phyloP scores from a whole-genome alignment of 2,329 filamentous ascomycete genomes.

The Ascochyta koolunga region DNA sequence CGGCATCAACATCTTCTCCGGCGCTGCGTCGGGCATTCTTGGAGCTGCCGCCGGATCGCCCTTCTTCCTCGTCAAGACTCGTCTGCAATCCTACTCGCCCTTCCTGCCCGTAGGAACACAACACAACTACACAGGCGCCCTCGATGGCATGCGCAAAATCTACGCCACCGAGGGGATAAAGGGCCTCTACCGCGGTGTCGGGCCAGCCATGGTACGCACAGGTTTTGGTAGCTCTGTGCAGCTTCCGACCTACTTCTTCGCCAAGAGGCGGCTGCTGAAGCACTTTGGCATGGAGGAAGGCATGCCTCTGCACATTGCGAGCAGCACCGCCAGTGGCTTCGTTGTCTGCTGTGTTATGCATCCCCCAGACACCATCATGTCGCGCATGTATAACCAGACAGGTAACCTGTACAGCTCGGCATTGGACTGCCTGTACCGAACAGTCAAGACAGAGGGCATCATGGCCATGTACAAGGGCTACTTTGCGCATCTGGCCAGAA shows the following conservation, averaged over 20 bases:
- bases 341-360: slow-evolving; percentile 99
- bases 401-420: slow-evolving; percentile 95
- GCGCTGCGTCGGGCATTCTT: slow-evolving; percentile 85
- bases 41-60: slow-evolving; percentile 92
- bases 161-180: slow-evolving; percentile 75
- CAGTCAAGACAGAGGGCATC: slow-evolving; percentile 86
- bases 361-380: slow-evolving; percentile 98
- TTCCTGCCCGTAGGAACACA: slow-evolving; percentile 96
- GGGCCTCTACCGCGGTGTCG: slow-evolving; percentile 88
- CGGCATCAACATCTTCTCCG: slow-evolving; percentile 90
- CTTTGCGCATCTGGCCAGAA: slow-evolving; percentile 90
- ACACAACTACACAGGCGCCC: slow-evolving; percentile 84
- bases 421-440: slow-evolving; percentile 90
- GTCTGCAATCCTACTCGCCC: slow-evolving; percentile 90
- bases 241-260: slow-evolving; percentile 97
- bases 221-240: slow-evolving; percentile 96
- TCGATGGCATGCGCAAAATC: slow-evolving; percentile 83
- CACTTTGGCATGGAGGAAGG: slow-evolving; percentile 92
- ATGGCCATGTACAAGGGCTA: slow-evolving; percentile 98
- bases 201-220: slow-evolving; percentile 92
- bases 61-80: slow-evolving; percentile 97
- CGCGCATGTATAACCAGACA: slow-evolving; percentile 97
- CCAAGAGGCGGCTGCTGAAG: slow-evolving; percentile 81
- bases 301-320: slow-evolving; percentile 83
- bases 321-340: slow-evolving; percentile 88